Evolutionary conservation across 2,329 filamentous ascomycete genomes (phyloP), one percentile per base, ranked within the genome.

Genomic region (Epichloe scottii): DNA sequence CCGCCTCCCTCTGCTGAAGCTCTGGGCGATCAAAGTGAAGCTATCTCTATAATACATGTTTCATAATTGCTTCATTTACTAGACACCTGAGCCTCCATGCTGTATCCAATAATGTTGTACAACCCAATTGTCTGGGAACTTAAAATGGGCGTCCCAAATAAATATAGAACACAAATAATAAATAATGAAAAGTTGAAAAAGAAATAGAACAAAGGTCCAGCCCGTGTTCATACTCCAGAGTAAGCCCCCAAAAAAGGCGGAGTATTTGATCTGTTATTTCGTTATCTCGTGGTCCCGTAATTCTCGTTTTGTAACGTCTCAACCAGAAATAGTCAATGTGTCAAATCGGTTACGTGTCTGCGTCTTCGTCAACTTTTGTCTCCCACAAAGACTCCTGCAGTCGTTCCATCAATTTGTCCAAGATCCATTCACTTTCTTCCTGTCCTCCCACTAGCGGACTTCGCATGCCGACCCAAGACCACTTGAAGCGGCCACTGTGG

Each of bases 401-500:
- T 53, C 68, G 75, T 48, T 71, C 70, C 54, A 76, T 76, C 48
- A 89, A 63, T 53, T 78, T 73, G 53, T 87, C 81, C 40, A 89
- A 63, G 37, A 89, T 79, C 85, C 85, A 89, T 61, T 87, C 79
- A 14, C 79, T 76, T 67, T 89, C 85, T 51, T 78, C 77, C 59
- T 81, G 76, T 46, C 75, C 74, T 3, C 82, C 78, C 78, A 88
- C 83, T 12, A 89, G 70, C 3, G 85, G 85, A 56, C 81, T 86
- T 14, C 77, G 69, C 45, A 79, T 74, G 0, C 82, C 84, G 1
- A 89, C 74, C 86, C 86, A 90, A 35, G 82, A 87, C 85, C 85
- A 89, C 41, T 67, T 60, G 41, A 64, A 62, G 2, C 62, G 58
- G 3, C 66, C 58, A 8, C 55, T 53, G 5, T 51, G 37, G 12